Evolutionary conservation across 73 alveolate genomes (phyloP), one percentile per base, ranked within the genome.

Genomic region (Stentor roeselii): DNA sequence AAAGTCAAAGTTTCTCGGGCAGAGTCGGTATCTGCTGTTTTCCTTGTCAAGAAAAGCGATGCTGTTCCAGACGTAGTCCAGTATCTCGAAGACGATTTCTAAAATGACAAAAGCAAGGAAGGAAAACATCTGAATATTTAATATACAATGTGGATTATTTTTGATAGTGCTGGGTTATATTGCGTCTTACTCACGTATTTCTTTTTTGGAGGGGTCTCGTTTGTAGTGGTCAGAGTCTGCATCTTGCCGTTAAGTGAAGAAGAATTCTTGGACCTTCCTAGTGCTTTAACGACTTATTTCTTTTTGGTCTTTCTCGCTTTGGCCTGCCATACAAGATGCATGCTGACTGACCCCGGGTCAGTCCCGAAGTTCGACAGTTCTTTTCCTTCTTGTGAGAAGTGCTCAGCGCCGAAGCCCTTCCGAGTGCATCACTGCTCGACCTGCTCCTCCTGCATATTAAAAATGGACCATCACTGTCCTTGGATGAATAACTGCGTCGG

Each of bases 381-480:
- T 67, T 30, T 67, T n/a, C 1, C 41, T 27, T 78, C 35, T 38
- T 92, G 97, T 84, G 77, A 50, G 42, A 83, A 75, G 75, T 95
- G 99, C 84, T 86, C 76, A 41, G 84, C 84, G 59, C 86, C 93
- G 91, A 90, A 94, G 78, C 99, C 99, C 0, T 89, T 86, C 38
- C 83, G 98, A 39, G 85, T 97, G 1, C 95, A 93, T 75, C 98
- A 93, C 74, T 93, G 98, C 77, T 83, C 93, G 34, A 90, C 86
- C 6, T 93, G 98, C 58, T 82, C 82, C 6, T 78, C 82, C 11
- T 93, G 98, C 77, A 87, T 86, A 2, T 74, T 76, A 4, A 92
- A 87, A 78, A 89, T 92, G 95, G 98, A 93, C 85, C 98, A 93
- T 75, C 98, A 93, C 41, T 93, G 98, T 82, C 98, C 98, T 34